Conservation (phyloP, 805 yeast genomes). For the Scheffersomyces spartinae region DNA sequence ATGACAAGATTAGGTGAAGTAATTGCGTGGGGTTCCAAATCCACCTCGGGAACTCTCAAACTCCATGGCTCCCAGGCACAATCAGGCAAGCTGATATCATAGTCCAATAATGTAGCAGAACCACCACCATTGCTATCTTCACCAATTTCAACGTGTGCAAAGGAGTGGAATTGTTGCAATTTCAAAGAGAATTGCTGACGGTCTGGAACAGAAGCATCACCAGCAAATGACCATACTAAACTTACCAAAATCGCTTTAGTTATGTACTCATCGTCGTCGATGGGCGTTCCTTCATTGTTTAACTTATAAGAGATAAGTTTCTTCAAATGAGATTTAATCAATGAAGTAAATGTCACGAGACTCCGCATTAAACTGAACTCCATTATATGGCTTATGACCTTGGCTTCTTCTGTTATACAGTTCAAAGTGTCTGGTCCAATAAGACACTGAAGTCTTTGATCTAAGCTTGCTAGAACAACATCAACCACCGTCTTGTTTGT, state of each 20-base stretch:
- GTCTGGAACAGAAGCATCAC: conserved; percentile 47
- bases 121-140: conserved; percentile 56
- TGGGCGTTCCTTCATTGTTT: conserved; percentile 3
- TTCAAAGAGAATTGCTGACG: conserved; percentile 1
- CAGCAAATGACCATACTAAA: conserved; percentile 62
- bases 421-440: too few species aligned
- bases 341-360: conserved; percentile 25
- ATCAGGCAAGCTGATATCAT: conserved; percentile 32
- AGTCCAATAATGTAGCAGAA: conserved; percentile 23
- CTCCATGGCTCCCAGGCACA: conserved; percentile 36
- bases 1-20: conserved; percentile 52
- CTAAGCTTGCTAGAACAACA: too few species aligned
- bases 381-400: conserved; percentile 39
- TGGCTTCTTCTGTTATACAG: too few species aligned
- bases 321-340: conserved; percentile 26
- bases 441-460: too few species aligned
- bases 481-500: too few species aligned
- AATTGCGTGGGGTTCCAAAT: conserved; percentile 49
- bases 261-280: conserved; percentile 19
- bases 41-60: conserved; percentile 24
- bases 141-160: conserved; percentile 1
- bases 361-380: conserved; percentile 25
- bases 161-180: conserved; percentile 2
- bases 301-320: too few species aligned
- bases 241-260: too few species aligned